Conservation (phyloP, 257 asterid species). For the Penstemon newberryi region DNA sequence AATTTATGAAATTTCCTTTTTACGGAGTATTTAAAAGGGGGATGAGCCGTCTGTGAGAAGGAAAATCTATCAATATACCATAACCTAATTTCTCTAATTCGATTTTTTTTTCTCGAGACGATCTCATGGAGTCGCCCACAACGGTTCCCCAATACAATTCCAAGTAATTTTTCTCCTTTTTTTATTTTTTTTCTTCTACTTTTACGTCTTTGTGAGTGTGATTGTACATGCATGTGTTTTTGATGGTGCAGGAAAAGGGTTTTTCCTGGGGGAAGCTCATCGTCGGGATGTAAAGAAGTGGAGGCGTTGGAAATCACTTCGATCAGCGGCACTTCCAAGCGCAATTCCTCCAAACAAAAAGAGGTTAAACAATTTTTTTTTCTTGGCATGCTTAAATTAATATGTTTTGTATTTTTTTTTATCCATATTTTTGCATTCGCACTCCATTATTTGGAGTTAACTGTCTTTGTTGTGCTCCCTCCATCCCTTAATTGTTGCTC, state of each 20-base stretch:
- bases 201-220: neutral
- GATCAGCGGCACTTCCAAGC: constrained; percentile 35
- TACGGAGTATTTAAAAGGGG: neutral
- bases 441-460: too few relatives aligned
- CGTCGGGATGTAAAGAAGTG: constrained; percentile 50
- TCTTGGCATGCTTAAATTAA: neutral
- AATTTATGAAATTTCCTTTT: neutral
- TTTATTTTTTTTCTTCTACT: neutral
- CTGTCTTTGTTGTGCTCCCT: too few relatives aligned
- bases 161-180: constrained; percentile 34
- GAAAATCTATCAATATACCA: constrained; percentile 10
- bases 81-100: neutral
- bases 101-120: constrained; percentile 18
- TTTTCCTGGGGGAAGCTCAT: constrained; percentile 58
- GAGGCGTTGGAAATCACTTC: constrained; percentile 57
- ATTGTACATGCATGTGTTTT: constrained; percentile 34
- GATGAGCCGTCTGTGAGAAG: constrained; percentile 30
- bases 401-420: constrained; percentile 1
- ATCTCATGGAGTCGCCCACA: constrained; percentile 75
- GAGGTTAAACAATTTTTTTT: constrained; percentile 44
- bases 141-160: constrained; percentile 51
- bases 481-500: too few relatives aligned
- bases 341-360: constrained; percentile 44
- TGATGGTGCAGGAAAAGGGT: constrained; percentile 59
- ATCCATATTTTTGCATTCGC: neutral